Conservation (phyloP, 2,329 filamentous ascomycete species). For the Arachnomyces sp. region DNA sequence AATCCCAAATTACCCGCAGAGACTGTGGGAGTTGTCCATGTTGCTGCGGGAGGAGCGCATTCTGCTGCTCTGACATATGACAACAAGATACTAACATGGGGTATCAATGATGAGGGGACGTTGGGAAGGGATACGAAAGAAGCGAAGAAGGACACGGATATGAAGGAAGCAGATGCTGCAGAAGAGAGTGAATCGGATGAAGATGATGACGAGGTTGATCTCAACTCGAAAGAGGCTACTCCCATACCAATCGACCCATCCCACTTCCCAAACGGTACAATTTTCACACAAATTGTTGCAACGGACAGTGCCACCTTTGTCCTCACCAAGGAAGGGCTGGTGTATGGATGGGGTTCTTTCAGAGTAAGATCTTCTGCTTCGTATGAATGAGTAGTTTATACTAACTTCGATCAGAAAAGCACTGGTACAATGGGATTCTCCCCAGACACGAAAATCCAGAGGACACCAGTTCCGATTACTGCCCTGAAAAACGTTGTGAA, state of each 20-base stretch:
- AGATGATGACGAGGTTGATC: constrained; percentile 48
- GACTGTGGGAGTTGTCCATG: constrained; percentile 43
- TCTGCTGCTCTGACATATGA: constrained; percentile 64
- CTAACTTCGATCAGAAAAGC: too few relatives aligned
- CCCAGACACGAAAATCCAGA: constrained; percentile 33
- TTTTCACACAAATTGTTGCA: constrained; percentile 60
- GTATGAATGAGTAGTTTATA: too few relatives aligned
- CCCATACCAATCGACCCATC: constrained; percentile 49
- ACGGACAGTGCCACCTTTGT: constrained; percentile 69
- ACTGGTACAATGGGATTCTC: constrained; percentile 49
- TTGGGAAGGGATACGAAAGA: constrained; percentile 64
- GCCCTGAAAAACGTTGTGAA: constrained; percentile 57
- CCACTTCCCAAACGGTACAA: constrained; percentile 52
- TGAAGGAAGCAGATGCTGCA: constrained; percentile 14
- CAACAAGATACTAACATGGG: constrained; percentile 79
- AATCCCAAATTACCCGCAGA: constrained; percentile 53
- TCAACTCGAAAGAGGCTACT: constrained; percentile 66
- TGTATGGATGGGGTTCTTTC: constrained; percentile 83
- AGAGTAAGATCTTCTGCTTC: too few relatives aligned
- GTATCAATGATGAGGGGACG: constrained; percentile 74
- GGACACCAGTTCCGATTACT: constrained; percentile 36
- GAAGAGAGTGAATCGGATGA: constrained; percentile 23
- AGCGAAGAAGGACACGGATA: constrained; percentile 44
- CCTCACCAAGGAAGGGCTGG: constrained; percentile 63
- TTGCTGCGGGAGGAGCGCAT: constrained; percentile 68